phyloP scores from a whole-genome alignment of 2,329 filamentous ascomycete genomes.

The Tolypocladium inflatum region DNA sequence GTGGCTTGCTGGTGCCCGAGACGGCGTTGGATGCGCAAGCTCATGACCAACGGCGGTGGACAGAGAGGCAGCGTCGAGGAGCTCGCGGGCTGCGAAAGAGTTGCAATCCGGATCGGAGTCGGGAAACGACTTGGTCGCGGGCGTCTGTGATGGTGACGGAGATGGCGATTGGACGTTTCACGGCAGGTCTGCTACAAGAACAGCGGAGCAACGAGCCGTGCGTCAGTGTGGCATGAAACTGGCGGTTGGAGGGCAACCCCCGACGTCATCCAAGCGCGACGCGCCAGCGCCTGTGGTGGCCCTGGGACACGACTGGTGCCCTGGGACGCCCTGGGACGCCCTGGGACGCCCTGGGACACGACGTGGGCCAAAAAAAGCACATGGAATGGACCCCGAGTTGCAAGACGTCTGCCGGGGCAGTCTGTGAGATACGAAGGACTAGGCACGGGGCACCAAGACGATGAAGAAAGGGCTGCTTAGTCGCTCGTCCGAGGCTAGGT shows the following conservation, averaged over 20 bases:
- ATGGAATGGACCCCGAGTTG: background rate
- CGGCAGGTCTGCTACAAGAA: background rate
- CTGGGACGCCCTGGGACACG: background rate
- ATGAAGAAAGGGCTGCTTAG: background rate
- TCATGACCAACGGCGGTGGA: conserved; percentile 15
- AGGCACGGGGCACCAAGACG: background rate
- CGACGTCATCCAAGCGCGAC: background rate
- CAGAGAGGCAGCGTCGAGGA: background rate
- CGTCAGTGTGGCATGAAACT: background rate
- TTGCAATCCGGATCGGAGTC: background rate
- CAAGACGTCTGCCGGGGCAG: background rate
- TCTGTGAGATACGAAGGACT: background rate
- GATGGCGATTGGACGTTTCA: background rate
- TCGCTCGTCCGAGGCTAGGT: background rate
- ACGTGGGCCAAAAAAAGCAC: background rate
- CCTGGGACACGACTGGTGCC: background rate
- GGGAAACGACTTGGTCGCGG: background rate
- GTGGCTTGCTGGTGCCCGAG: conserved; percentile 20
- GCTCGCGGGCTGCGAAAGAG: background rate
- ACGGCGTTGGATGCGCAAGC: conserved; percentile 13
- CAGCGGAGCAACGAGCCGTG: background rate
- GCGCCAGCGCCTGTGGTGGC: background rate
- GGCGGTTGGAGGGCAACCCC: background rate
- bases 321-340: no score
- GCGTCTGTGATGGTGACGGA: background rate